Evolutionary conservation across 73 alveolate genomes (phyloP).

Genomic region (Paramecium biaurelia): DNA sequence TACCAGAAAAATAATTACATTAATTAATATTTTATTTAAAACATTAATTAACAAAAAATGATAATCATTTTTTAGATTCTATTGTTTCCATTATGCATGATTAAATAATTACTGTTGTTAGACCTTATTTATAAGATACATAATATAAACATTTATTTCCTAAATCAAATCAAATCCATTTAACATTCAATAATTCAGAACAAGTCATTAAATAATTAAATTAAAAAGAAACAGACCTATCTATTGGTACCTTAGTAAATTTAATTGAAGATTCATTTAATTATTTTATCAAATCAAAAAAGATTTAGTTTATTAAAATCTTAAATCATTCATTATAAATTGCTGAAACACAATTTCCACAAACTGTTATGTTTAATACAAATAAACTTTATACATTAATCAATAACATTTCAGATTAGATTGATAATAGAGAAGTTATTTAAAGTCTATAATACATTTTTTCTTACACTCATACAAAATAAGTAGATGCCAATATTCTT

Average conservation of each 20-base stretch:
- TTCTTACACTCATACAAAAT: neutral
- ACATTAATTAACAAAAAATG: neutral
- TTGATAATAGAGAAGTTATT: neutral
- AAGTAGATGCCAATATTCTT: neutral
- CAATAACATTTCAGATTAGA: neutral
- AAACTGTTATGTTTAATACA: neutral
- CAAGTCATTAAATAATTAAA: neutral
- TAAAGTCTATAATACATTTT: neutral
- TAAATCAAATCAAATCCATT: neutral
- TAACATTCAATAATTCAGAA: neutral
- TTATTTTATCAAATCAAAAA: neutral
- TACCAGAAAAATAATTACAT: neutral
- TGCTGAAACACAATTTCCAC: neutral
- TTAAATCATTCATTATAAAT: neutral
- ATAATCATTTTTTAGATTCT: neutral
- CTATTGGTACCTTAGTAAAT: neutral
- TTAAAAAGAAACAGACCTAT: neutral
- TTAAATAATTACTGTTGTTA: neutral
- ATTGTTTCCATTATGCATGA: neutral
- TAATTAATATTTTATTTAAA: neutral
- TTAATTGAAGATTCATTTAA: neutral
- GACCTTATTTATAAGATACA: constrained; percentile 39
- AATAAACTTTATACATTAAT: neutral
- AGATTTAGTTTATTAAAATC: neutral
- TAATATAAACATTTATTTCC: neutral